Conservation (phyloP, 805 yeast genomes). For the Myxozyma udenii region DNA sequence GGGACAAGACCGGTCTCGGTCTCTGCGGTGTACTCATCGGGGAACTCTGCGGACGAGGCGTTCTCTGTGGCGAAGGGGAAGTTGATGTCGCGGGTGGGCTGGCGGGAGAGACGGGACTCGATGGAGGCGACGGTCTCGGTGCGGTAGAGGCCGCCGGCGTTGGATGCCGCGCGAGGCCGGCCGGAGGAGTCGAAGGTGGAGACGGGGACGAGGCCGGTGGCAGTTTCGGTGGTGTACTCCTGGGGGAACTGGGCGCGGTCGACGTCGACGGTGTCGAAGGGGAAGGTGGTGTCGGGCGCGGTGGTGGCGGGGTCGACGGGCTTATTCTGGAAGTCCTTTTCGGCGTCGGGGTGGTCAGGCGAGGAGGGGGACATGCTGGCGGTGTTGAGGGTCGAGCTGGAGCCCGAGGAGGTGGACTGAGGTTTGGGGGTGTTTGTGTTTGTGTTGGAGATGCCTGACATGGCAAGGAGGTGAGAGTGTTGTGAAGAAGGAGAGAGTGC, state of each 20-base stretch:
- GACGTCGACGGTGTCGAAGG: slow-evolving; percentile 36
- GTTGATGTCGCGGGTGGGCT: slow-evolving; percentile 50
- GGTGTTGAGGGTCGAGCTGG: slow-evolving; percentile 11
- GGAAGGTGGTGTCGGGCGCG: slow-evolving; percentile 45
- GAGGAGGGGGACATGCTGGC: neutral
- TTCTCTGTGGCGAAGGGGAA: slow-evolving; percentile 44
- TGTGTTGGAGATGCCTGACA: neutral
- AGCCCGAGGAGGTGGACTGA: neutral
- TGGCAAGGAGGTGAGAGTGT: neutral
- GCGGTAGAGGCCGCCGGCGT: slow-evolving; percentile 18
- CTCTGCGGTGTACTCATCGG: slow-evolving; percentile 88
- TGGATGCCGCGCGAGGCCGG: neutral
- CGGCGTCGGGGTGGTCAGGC: neutral
- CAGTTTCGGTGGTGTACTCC: slow-evolving; percentile 82
- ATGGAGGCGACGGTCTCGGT: slow-evolving; percentile 74
- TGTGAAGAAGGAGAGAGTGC: neutral
- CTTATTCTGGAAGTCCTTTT: neutral
- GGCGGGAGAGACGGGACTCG: slow-evolving; percentile 56
- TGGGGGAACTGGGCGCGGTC: slow-evolving; percentile 66
- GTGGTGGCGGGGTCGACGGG: neutral
- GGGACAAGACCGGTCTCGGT: slow-evolving; percentile 87
- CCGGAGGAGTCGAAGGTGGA: slow-evolving; percentile 40
- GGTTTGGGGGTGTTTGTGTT: neutral
- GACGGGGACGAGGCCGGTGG: slow-evolving; percentile 80
- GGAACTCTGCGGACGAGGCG: slow-evolving; percentile 54